phyloP scores from a whole-genome alignment of 345 rosid species.

The Luvunga scandens region DNA sequence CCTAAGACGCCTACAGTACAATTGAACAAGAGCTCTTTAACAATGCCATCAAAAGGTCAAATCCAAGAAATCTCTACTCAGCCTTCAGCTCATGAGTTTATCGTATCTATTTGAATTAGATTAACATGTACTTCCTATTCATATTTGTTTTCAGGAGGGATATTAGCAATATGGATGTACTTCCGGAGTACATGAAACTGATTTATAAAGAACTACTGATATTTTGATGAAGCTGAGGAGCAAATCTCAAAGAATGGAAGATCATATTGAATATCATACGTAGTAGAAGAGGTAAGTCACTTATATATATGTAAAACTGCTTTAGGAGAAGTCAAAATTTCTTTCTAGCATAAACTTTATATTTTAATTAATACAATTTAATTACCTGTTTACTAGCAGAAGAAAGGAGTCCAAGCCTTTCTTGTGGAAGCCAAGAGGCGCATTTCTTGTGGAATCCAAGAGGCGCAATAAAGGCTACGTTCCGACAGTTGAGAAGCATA shows the following conservation, averaged over 20 bases:
- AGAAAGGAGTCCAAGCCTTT: conserved; percentile 5
- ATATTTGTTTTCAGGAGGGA: conserved; percentile 22
- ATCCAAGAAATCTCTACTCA: too few species aligned
- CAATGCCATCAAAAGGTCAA: too few species aligned
- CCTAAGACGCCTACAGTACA: too few species aligned
- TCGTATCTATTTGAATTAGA: too few species aligned
- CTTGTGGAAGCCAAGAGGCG: conserved; percentile 29
- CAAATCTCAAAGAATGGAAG: conserved; percentile 1
- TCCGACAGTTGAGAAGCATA: conserved; percentile 27
- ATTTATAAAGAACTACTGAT: not conserved
- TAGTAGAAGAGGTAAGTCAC: not conserved
- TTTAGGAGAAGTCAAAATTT: too few species aligned
- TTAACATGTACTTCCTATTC: too few species aligned
- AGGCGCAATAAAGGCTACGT: conserved; percentile 18
- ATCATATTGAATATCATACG: not conserved
- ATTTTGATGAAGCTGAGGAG: conserved; percentile 12
- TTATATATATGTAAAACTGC: not conserved
- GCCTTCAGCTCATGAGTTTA: too few species aligned
- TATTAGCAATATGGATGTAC: conserved; percentile 2
- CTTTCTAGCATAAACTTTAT: too few species aligned
- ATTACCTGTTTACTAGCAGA: not conserved
- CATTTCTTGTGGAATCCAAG: conserved; percentile 29
- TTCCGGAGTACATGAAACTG: conserved; percentile 22
- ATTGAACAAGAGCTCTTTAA: not conserved
- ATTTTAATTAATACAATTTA: not conserved